Percentiles rank a stretch among this genome's conserved stretches.
These are phyloP conservation scores for Cicer chorassanicum DNA, from an alignment of 306 rosid genomes.

Conservation along the genomic window DNA sequence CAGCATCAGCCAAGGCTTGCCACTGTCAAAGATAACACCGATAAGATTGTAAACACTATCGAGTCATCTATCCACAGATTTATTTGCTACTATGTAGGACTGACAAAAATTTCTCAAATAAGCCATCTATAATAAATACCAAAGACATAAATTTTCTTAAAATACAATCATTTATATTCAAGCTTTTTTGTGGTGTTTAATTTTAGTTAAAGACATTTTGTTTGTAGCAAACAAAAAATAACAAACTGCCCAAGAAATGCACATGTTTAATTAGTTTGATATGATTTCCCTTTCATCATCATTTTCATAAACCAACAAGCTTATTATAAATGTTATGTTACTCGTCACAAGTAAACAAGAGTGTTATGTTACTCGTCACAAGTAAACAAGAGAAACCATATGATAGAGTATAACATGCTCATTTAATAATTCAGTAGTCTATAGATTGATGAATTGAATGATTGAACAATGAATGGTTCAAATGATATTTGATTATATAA, in stretches of 20 bases:
- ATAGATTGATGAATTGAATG: background rate
- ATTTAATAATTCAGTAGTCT: conserved; percentile 13
- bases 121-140: background rate
- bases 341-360: too few relatives aligned
- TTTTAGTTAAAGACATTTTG: background rate
- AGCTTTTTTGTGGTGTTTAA: background rate
- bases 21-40: conserved; percentile 61
- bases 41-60: background rate
- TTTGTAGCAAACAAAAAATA: background rate
- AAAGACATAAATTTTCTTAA: background rate
- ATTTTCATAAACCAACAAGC: conserved; percentile 8
- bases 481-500: conserved; percentile 13
- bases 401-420: conserved; percentile 3
- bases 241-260: background rate
- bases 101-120: background rate
- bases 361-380: too few relatives aligned
- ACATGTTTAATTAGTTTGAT: background rate
- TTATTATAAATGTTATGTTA: background rate
- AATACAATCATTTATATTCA: background rate
- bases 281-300: conserved; percentile 17
- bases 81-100: background rate
- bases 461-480: conserved; percentile 20
- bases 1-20: conserved; percentile 89
- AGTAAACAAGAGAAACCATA: conserved; percentile 26
- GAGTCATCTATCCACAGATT: background rate